These are phyloP conservation scores for Tricharina praecox DNA, from an alignment of 495 filamentous ascomycete species.

Conservation along the genomic window DNA sequence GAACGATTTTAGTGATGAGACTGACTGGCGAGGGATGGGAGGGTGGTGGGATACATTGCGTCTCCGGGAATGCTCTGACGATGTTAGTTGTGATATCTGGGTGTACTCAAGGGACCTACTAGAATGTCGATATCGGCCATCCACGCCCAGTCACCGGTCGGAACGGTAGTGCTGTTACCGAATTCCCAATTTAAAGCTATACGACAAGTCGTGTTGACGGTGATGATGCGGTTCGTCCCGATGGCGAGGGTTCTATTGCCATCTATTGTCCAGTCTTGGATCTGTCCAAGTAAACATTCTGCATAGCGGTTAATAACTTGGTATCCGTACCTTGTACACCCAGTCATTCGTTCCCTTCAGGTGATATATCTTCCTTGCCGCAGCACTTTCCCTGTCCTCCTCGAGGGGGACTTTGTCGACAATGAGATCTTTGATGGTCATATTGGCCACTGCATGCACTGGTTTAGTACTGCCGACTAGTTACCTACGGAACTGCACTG, in stretches of 20 bases:
- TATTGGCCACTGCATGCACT: no score
- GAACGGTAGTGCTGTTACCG: background rate
- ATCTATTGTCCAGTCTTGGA: constrained; percentile 1
- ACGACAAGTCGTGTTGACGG: background rate
- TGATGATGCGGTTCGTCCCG: background rate
- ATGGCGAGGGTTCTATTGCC: background rate
- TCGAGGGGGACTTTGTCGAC: no score
- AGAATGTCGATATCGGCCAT: background rate
- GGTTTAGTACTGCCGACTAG: no score
- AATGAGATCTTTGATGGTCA: no score
- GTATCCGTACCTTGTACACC: constrained; percentile 1
- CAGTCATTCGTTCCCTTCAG: background rate
- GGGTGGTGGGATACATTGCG: background rate
- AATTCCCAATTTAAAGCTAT: background rate
- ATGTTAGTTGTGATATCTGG: background rate
- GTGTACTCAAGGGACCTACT: background rate
- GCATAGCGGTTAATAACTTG: no score
- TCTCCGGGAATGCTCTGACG: background rate
- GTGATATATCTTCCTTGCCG: background rate
- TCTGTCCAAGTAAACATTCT: background rate
- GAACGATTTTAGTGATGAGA: background rate
- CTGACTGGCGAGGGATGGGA: background rate
- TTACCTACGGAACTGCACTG: no score
- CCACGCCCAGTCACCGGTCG: background rate
- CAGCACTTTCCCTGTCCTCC: no score